phyloP scores from a whole-genome alignment of 164 flowering plant species.

The Macadamia tetraphylla region DNA sequence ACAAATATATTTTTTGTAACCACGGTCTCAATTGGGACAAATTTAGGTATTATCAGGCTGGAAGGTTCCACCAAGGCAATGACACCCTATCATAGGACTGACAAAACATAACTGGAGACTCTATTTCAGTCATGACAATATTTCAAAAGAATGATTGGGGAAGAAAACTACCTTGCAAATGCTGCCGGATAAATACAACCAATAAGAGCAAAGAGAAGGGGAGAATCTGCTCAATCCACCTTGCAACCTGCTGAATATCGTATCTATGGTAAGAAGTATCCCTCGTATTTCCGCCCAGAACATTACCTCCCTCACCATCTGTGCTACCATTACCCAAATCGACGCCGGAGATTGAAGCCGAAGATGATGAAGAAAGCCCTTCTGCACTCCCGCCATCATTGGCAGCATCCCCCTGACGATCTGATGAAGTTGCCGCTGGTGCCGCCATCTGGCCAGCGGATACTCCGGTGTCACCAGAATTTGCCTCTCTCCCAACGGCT shows the following conservation, averaged over 20 bases:
- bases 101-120: no score
- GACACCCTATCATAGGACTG: no score
- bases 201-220: slow-evolving; percentile 88
- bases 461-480: slow-evolving; percentile 13
- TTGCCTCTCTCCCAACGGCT: slow-evolving; percentile 14
- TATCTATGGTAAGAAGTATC: slow-evolving; percentile 93
- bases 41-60: no score
- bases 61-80: no score
- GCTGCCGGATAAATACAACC: slow-evolving; percentile 96
- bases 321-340: slow-evolving; percentile 20
- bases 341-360: slow-evolving; percentile 1
- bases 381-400: slow-evolving; percentile 35
- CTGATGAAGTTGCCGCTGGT: slow-evolving; percentile 12
- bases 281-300: slow-evolving; percentile 41
- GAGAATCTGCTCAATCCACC: slow-evolving; percentile 96
- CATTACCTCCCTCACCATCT: slow-evolving; percentile 50
- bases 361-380: slow-evolving; percentile 26
- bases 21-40: no score
- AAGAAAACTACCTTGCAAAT: slow-evolving; percentile 65
- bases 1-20: no score
- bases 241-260: slow-evolving; percentile 95
- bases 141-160: not conserved
- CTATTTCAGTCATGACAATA: no score
- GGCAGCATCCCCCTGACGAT: slow-evolving; percentile 32
- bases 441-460: slow-evolving; percentile 19